Conservation (phyloP, 1,284 basidiomycete genomes). For the Mycena citricolor region DNA sequence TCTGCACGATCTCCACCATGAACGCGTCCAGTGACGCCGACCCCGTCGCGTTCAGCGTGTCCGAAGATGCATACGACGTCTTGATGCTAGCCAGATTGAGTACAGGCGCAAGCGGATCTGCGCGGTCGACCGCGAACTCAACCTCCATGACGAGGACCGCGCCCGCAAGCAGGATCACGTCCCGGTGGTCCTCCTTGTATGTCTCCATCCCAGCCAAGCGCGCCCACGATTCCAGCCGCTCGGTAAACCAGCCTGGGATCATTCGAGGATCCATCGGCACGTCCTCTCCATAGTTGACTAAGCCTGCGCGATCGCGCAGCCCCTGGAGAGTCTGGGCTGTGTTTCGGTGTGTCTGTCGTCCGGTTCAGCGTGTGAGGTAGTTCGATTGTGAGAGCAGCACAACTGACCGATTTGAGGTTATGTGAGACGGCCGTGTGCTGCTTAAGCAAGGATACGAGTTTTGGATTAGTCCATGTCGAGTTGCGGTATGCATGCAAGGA, state of each 20-base stretch:
- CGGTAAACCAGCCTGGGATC: constrained; percentile 54
- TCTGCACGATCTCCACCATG: constrained; percentile 51
- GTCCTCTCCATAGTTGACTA: constrained; percentile 56
- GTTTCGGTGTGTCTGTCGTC: constrained; percentile 48
- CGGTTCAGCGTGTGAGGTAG: constrained; percentile 22
- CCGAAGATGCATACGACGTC: constrained; percentile 63
- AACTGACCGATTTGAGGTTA: constrained; percentile 48
- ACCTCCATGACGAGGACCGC: constrained; percentile 77
- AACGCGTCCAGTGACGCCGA: constrained; percentile 64
- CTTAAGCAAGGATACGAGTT: constrained; percentile 63
- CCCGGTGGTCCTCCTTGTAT: constrained; percentile 59
- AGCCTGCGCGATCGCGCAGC: constrained; percentile 43
- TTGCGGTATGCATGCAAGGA: constrained; percentile 52
- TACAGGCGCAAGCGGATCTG: constrained; percentile 35
- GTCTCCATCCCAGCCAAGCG: constrained; percentile 66
- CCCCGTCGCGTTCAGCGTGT: constrained; percentile 42
- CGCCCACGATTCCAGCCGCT: constrained; percentile 59
- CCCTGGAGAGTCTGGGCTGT: constrained; percentile 45
- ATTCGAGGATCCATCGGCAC: constrained; percentile 49
- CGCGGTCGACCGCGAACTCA: constrained; percentile 51
- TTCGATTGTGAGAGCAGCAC: constrained; percentile 9
- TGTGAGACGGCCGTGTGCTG: constrained; percentile 58
- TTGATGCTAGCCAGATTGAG: constrained; percentile 58
- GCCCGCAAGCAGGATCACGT: constrained; percentile 62
- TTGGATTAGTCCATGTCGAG: constrained; percentile 55